A percentile compares a stretch with the other conserved stretches of the same genome.
Conservation (phyloP, 148 eudicot species). For the Vaccinium corymbosum region DNA sequence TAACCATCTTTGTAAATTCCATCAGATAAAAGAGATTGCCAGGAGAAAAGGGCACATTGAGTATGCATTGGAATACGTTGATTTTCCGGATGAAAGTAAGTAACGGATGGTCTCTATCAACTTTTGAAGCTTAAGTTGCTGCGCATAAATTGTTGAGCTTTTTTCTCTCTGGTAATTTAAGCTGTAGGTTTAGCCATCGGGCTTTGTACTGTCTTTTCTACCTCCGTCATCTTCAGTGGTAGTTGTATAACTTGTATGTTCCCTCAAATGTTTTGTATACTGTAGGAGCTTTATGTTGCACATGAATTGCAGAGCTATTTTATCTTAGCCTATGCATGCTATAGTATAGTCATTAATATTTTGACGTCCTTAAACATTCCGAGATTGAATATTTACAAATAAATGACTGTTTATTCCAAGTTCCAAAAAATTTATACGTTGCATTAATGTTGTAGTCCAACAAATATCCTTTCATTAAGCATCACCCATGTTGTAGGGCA, state of each 20-base stretch:
- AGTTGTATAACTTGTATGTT: too few species aligned
- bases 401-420: neutral
- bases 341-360: neutral
- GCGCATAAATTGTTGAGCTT: neutral
- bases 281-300: neutral
- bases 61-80: constrained; percentile 23
- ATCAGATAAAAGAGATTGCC: constrained; percentile 16
- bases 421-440: neutral
- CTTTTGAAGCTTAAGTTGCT: neutral
- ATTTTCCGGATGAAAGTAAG: constrained; percentile 29
- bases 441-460: neutral
- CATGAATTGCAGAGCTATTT: neutral
- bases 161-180: neutral
- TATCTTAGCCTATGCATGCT: neutral
- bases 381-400: neutral
- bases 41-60: neutral
- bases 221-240: neutral
- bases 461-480: neutral
- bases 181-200: neutral
- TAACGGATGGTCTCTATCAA: neutral
- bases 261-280: neutral
- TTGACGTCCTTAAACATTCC: neutral
- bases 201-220: neutral
- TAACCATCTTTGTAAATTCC: neutral
- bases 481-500: neutral